Conservation (phyloP, 1,284 basidiomycete species). For the Fomitopsis betulina region DNA sequence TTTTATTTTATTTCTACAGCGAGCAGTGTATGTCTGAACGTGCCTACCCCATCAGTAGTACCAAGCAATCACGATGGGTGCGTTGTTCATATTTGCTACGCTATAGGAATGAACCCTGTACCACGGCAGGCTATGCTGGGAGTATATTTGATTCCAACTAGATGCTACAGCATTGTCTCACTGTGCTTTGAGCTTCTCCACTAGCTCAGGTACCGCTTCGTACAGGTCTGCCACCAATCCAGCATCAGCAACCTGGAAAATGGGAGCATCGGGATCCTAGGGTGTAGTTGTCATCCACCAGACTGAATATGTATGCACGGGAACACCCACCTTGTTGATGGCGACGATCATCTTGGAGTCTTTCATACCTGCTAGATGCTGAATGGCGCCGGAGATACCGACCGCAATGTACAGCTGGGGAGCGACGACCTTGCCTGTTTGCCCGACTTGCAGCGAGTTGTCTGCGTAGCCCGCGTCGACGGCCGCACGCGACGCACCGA, state of each 20-base stretch:
- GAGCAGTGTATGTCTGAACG: too few relatives aligned
- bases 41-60: too few relatives aligned
- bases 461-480: conserved; percentile 99
- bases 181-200: conserved; percentile 75
- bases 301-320: conserved; percentile 6
- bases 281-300: not conserved
- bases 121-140: not conserved
- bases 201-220: conserved; percentile 83
- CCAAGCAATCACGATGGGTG: too few relatives aligned
- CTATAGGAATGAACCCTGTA: too few relatives aligned
- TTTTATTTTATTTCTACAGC: not conserved
- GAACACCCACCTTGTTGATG: conserved; percentile 80
- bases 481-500: conserved; percentile 95
- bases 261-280: conserved; percentile 95
- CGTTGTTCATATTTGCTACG: too few relatives aligned
- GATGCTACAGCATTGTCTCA: not conserved
- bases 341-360: conserved; percentile 98
- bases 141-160: too few relatives aligned
- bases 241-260: conserved; percentile 97
- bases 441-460: conserved; percentile 97
- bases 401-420: conserved; percentile 95
- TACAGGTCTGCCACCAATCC: conserved; percentile 93
- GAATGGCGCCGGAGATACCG: conserved; percentile 97
- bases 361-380: conserved; percentile 99
- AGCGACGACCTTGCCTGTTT: conserved; percentile 96